Base-by-base conservation (phyloP, 345 rosid genomes). In the Zanthoxylum bungeanum region DNA sequence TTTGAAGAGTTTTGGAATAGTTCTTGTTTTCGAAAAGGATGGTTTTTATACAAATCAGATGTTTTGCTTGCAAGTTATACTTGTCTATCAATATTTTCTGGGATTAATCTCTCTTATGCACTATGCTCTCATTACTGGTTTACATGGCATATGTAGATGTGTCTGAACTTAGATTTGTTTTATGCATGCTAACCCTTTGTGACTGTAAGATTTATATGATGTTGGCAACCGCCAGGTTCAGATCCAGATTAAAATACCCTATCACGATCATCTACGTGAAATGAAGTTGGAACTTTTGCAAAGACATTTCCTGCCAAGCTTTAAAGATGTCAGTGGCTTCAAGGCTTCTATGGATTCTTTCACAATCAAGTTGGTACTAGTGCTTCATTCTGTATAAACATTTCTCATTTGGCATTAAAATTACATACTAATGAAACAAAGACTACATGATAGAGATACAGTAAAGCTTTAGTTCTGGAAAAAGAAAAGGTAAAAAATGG, bases 301-400 rank as follows among this genome's bases (percentile, higher is more conserved):
- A 75, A 76, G 76, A 60, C 82, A 86, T 76, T 77, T 47, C 68
- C 66, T 78, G 25, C 88, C 81, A 25, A 60, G 69, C 70, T 67
- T 37, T 49, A 73, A 79, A 78, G 84, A 81, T 75, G 76, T 71
- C 53, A 81, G 64, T 69, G 86, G 63, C 72, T 77, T 78, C 57
- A 76, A 79, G 30, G 75, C 80, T 63, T 81, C 82, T 49, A 60
- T 66, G 69, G 77, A 82, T 77, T 66, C 80, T 66, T 93, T 88
- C 82, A 72, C 70, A 66, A 85, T 93, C 73, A 93, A 86, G 97
- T 93, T 60, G 77, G 97, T 85, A 64, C 64, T 64, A 27, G 44
- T 66, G 37, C 78, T 77, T 53, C 59, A 40, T 72, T 69, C 50
- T 60, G 50, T 56, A 28, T 12, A 65, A 53, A 28, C 31, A 22